Conservation (phyloP, 148 eudicot genomes). For the Nepenthes mirabilis region DNA sequence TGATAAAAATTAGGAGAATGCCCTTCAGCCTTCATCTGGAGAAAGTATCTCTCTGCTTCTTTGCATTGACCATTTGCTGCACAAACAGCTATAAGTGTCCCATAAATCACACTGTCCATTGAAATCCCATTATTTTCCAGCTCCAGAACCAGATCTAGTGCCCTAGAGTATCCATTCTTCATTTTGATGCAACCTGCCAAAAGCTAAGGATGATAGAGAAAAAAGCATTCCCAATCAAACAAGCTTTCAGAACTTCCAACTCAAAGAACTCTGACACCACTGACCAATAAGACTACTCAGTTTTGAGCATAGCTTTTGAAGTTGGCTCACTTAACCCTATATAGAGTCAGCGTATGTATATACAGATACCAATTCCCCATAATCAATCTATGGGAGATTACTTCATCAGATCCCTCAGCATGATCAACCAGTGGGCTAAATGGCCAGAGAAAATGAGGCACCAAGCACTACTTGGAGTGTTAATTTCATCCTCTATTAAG, state of each 20-base stretch:
- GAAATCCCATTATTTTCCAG: constrained; percentile 39
- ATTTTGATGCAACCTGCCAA: constrained; percentile 67
- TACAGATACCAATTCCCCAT: not conserved
- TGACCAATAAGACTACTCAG: not conserved
- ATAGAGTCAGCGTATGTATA: no score
- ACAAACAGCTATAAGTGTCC: constrained; percentile 70
- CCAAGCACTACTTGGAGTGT: not conserved
- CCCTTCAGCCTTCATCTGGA: constrained; percentile 74
- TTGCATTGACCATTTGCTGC: constrained; percentile 59
- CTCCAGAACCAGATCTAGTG: constrained; percentile 57
- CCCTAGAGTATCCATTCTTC: constrained; percentile 56
- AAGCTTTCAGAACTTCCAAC: not conserved
- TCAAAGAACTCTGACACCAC: not conserved
- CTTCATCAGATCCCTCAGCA: no score
- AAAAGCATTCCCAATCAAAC: not conserved
- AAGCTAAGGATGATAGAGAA: constrained; percentile 36
- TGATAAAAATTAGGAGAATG: constrained; percentile 70
- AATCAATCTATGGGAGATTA: no score
- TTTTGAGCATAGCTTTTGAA: no score
- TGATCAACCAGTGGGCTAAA: no score
- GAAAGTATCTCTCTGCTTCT: constrained; percentile 71
- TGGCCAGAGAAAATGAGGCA: not conserved
- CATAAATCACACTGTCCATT: constrained; percentile 69
- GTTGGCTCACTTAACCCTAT: no score
- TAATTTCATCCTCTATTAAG: not conserved